A percentile compares a stretch with the other conserved stretches of the same genome.
Conservation (phyloP, 2,329 filamentous ascomycete genomes). For the Blastomyces percursus region DNA sequence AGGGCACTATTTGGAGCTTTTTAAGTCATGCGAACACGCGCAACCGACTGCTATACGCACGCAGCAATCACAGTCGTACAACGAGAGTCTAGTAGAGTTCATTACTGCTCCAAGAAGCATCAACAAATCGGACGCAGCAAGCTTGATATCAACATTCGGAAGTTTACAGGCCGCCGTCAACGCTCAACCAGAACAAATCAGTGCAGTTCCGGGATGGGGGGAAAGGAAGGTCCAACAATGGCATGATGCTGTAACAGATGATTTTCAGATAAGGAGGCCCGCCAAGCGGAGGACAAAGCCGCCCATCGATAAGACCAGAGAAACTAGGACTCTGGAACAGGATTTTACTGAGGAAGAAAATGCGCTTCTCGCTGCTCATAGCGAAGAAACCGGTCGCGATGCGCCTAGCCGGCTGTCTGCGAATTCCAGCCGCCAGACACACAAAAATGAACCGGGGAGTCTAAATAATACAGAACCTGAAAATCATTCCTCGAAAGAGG, state of each 20-base stretch:
- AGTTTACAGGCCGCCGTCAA: constrained; percentile 79
- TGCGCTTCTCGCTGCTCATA: constrained; percentile 17
- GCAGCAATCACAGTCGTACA: constrained; percentile 71
- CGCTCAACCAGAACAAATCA: constrained; percentile 73
- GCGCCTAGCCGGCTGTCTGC: background rate
- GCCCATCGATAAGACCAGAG: constrained; percentile 15
- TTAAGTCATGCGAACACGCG: constrained; percentile 88
- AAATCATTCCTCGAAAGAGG: background rate
- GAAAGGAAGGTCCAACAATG: constrained; percentile 88
- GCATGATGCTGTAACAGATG: constrained; percentile 70
- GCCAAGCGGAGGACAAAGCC: constrained; percentile 41
- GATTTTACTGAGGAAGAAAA: constrained; percentile 21
- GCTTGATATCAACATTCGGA: constrained; percentile 83
- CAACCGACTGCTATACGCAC: constrained; percentile 72
- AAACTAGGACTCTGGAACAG: background rate
- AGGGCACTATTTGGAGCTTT: constrained; percentile 84
- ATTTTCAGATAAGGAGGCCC: constrained; percentile 65
- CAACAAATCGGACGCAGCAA: constrained; percentile 90
- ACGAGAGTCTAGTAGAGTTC: constrained; percentile 82
- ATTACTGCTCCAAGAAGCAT: constrained; percentile 80
- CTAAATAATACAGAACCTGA: background rate
- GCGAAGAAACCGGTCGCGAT: constrained; percentile 14
- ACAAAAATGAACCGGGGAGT: constrained; percentile 3
- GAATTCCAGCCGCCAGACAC: background rate
- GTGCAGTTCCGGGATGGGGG: constrained; percentile 81